A percentile compares a stretch with the other conserved stretches of the same genome.
Conservation (phyloP, 768 basidiomycete genomes). For the Artomyces pyxidatus region DNA sequence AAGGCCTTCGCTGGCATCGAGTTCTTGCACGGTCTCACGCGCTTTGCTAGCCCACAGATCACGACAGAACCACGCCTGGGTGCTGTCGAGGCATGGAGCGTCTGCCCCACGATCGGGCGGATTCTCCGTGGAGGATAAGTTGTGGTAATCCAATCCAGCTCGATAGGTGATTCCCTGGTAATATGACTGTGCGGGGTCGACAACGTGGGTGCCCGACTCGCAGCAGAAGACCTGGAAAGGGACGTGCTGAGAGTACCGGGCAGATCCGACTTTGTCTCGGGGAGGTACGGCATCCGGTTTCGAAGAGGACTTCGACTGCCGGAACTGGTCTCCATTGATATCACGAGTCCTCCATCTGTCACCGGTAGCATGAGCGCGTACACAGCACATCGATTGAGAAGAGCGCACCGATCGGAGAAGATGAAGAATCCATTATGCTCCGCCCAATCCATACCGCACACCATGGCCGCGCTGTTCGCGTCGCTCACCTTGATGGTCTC, state of each 20-base stretch:
- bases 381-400: not conserved
- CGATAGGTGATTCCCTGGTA: slow-evolving; percentile 87
- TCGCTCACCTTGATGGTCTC: slow-evolving; percentile 91
- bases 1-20: slow-evolving; percentile 20
- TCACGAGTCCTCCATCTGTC: slow-evolving; percentile 93
- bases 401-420: slow-evolving; percentile 80
- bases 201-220: slow-evolving; percentile 94
- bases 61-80: slow-evolving; percentile 96
- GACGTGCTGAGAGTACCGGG: slow-evolving; percentile 83
- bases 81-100: slow-evolving; percentile 88
- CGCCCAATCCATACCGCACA: slow-evolving; percentile 99
- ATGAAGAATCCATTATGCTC: slow-evolving; percentile 97
- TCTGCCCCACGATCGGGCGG: slow-evolving; percentile 58
- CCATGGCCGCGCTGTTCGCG: slow-evolving; percentile 92
- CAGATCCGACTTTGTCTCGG: slow-evolving; percentile 72
- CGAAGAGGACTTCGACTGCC: slow-evolving; percentile 91
- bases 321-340: slow-evolving; percentile 96
- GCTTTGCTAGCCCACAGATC: slow-evolving; percentile 95
- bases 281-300: slow-evolving; percentile 89
- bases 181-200: slow-evolving; percentile 94
- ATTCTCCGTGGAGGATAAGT: slow-evolving; percentile 57
- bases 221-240: slow-evolving; percentile 99
- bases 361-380: not conserved
- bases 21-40: slow-evolving; percentile 59
- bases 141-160: slow-evolving; percentile 73